A percentile compares a stretch with the other conserved stretches of the same genome.
Conservation (phyloP, 2,329 filamentous ascomycete species). For the Aspergillus brunneoviolaceus region DNA sequence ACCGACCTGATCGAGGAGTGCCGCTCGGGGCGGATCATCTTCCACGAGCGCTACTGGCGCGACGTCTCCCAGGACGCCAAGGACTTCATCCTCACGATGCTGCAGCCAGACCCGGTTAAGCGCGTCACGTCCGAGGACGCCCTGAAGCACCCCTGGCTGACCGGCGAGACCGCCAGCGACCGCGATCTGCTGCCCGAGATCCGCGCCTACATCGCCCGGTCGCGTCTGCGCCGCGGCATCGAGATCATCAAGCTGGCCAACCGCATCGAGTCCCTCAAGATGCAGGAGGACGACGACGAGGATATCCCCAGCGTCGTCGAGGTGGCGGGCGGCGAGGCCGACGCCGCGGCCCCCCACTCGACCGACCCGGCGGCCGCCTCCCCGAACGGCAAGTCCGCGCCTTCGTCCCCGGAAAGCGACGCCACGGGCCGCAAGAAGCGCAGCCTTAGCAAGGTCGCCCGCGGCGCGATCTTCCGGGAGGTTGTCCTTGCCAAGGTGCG, state of each 20-base stretch:
- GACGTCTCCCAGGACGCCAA: slow-evolving; percentile 95
- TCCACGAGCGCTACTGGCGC: slow-evolving; percentile 98
- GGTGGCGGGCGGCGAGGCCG: slow-evolving; percentile 50
- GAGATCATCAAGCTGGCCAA: slow-evolving; percentile 95
- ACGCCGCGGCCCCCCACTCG: slow-evolving; percentile 22
- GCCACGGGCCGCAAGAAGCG: slow-evolving; percentile 45
- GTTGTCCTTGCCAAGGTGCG: slow-evolving; percentile 91
- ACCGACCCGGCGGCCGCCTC: slow-evolving; percentile 23
- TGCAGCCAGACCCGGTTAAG: slow-evolving; percentile 74
- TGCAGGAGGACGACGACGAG: slow-evolving; percentile 85
- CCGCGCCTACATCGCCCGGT: slow-evolving; percentile 87
- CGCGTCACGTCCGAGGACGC: slow-evolving; percentile 79
- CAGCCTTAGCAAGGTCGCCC: slow-evolving; percentile 59
- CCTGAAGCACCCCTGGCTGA: slow-evolving; percentile 82
- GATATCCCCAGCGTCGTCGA: slow-evolving; percentile 60
- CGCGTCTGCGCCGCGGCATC: slow-evolving; percentile 87
- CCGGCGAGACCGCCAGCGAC: slow-evolving; percentile 84
- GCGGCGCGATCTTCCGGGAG: slow-evolving; percentile 82
- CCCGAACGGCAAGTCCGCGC: slow-evolving; percentile 15
- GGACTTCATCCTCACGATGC: slow-evolving; percentile 80
- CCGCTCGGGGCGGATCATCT: slow-evolving; percentile 76
- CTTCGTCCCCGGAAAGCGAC: slow-evolving; percentile 22
- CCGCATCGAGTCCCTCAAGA: slow-evolving; percentile 89
- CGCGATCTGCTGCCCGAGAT: slow-evolving; percentile 98
- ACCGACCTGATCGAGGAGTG: slow-evolving; percentile 94